Conservation (phyloP, 1,139 yeast species). For the Suhomyces choctaworum region DNA sequence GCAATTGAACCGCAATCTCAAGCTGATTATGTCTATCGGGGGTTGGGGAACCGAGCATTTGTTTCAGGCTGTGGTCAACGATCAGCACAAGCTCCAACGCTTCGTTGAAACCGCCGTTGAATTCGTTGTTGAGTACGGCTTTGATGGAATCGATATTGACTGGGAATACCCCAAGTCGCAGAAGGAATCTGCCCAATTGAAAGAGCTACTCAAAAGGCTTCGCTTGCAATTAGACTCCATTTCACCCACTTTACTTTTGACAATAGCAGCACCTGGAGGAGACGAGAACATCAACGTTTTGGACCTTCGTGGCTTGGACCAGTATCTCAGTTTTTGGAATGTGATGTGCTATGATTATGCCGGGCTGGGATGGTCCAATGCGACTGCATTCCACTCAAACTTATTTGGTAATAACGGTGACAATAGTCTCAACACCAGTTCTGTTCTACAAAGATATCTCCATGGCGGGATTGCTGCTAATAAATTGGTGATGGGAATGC, state of each 20-base stretch:
- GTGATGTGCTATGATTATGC: constrained; percentile 88
- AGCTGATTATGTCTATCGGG: constrained; percentile 75
- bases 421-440: constrained; percentile 48
- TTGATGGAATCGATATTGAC: constrained; percentile 92
- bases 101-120: constrained; percentile 56
- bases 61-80: constrained; percentile 50
- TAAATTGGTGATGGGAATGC: constrained; percentile 83
- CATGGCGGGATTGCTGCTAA: constrained; percentile 42
- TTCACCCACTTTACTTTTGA: constrained; percentile 38
- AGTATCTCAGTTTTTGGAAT: constrained; percentile 68
- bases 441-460: constrained; percentile 49
- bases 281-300: constrained; percentile 43
- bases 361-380: constrained; percentile 69
- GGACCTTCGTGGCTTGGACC: constrained; percentile 54
- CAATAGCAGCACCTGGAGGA: constrained; percentile 80
- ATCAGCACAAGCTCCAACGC: constrained; percentile 32
- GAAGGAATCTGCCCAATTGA: constrained; percentile 48
- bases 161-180: constrained; percentile 81
- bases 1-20: constrained; percentile 47
- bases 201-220: constrained; percentile 45
- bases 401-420: constrained; percentile 49
- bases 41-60: constrained; percentile 74
- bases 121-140: constrained; percentile 54
- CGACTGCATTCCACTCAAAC: constrained; percentile 70
- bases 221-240: constrained; percentile 40